These are phyloP conservation scores for Cylindrodendrum hubeiense DNA, from an alignment of 2,329 filamentous ascomycete genomes.

Conservation along the genomic window DNA sequence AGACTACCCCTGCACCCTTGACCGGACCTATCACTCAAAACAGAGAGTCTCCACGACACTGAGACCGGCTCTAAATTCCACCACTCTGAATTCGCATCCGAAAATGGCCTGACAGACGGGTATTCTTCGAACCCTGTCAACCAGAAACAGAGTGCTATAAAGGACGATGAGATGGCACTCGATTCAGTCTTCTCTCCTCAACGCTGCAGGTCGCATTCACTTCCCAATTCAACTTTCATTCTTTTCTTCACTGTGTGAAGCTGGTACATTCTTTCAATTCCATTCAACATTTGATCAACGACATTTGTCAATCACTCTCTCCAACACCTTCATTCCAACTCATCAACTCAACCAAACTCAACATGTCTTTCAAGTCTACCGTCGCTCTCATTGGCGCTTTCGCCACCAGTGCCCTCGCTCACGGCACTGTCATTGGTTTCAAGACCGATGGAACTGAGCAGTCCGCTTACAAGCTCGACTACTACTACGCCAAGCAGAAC, in stretches of 20 bases:
- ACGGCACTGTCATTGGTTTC: constrained; percentile 41
- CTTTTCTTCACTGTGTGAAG: constrained; percentile 48
- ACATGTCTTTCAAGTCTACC: constrained; percentile 39
- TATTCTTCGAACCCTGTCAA: background rate
- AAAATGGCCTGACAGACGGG: constrained; percentile 18
- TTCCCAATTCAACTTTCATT: constrained; percentile 29
- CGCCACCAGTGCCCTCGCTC: constrained; percentile 37
- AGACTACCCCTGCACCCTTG: constrained; percentile 20
- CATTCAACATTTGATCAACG: constrained; percentile 1
- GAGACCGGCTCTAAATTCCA: constrained; percentile 38
- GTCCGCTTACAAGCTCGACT: constrained; percentile 33
- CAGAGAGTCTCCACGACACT: constrained; percentile 33
- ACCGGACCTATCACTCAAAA: constrained; percentile 33
- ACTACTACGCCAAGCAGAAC: constrained; percentile 41
- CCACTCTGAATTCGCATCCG: constrained; percentile 34
- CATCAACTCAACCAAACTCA: no score
- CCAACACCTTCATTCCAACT: constrained; percentile 1
- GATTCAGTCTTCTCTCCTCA: constrained; percentile 17
- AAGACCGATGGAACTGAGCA: constrained; percentile 38
- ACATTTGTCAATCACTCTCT: constrained; percentile 8
- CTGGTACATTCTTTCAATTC: constrained; percentile 35
- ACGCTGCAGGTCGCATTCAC: constrained; percentile 31
- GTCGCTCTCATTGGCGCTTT: constrained; percentile 37
- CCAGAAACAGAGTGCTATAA: constrained; percentile 31
- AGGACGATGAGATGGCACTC: background rate